A percentile compares a stretch with the other conserved stretches of the same genome.
Evolutionary conservation across 139 green algal species (phyloP).

Genomic region (Chlorella sp.): DNA sequence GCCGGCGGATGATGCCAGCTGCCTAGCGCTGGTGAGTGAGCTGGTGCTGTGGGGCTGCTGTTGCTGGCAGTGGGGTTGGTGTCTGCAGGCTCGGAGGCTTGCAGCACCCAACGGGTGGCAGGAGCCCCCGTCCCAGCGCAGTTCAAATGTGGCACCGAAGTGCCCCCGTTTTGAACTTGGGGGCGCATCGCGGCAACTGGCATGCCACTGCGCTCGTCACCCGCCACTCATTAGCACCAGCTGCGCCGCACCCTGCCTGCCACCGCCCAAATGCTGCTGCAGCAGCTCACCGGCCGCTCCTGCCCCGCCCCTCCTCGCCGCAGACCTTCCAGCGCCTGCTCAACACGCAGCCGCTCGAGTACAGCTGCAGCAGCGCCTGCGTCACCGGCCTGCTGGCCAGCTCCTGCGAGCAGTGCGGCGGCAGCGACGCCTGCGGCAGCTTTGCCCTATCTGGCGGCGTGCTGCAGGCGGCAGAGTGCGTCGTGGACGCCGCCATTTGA

Average conservation of each 20-base stretch:
- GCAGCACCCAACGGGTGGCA: too few species aligned
- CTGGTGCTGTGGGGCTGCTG: too few species aligned
- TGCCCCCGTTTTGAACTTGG: too few species aligned
- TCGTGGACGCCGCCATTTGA: conserved; percentile 24
- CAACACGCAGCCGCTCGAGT: conserved; percentile 26
- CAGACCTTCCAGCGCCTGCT: conserved; percentile 23
- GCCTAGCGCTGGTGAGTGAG: conserved; percentile 19
- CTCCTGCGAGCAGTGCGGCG: conserved; percentile 21
- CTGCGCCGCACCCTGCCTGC: too few species aligned
- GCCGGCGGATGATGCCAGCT: conserved; percentile 10
- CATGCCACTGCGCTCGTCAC: too few species aligned
- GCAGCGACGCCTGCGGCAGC: conserved; percentile 1
- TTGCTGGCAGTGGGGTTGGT: too few species aligned
- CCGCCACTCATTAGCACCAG: too few species aligned
- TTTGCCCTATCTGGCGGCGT: not conserved
- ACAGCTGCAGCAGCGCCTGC: conserved; percentile 26
- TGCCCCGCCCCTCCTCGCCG: not conserved
- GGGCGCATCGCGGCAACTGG: too few species aligned
- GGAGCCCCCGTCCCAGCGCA: too few species aligned
- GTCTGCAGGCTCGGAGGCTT: too few species aligned
- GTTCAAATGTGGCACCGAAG: too few species aligned
- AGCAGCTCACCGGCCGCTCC: not conserved
- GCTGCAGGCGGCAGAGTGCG: not conserved
- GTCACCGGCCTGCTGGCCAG: conserved; percentile 25
- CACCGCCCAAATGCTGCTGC: too few species aligned